These are phyloP conservation scores for Brassica cretica DNA, from an alignment of 345 rosid species.

Conservation along the genomic window DNA sequence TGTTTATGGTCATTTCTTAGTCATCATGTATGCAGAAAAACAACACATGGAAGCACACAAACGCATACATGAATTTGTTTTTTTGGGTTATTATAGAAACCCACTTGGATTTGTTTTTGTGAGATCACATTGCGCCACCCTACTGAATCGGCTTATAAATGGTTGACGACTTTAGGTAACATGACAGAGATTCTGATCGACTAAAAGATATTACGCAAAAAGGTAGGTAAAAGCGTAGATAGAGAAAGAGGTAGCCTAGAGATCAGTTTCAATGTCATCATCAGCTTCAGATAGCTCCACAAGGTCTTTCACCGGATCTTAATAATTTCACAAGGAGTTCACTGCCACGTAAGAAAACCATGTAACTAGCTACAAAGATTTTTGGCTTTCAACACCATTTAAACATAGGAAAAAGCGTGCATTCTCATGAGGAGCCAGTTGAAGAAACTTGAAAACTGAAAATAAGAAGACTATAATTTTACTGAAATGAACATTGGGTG, in stretches of 20 bases:
- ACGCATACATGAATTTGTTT: too few relatives aligned
- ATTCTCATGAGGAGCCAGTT: constrained; percentile 61
- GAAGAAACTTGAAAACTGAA: constrained; percentile 83
- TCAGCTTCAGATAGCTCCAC: constrained; percentile 62
- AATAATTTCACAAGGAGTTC: constrained; percentile 55
- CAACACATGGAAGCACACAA: too few relatives aligned
- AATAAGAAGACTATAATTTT: neutral
- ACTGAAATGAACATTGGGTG: constrained; percentile 1
- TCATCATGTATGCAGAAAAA: too few relatives aligned
- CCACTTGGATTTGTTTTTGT: too few relatives aligned
- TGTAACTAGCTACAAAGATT: too few relatives aligned
- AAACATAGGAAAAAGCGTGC: constrained; percentile 24
- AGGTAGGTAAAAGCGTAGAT: too few relatives aligned
- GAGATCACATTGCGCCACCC: too few relatives aligned
- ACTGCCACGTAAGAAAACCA: constrained; percentile 13
- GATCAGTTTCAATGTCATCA: constrained; percentile 57
- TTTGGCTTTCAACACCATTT: neutral
- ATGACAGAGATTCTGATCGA: neutral
- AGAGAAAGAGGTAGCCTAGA: constrained; percentile 44
- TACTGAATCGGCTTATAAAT: neutral
- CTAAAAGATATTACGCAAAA: too few relatives aligned
- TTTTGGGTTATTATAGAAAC: too few relatives aligned
- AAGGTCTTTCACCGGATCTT: neutral
- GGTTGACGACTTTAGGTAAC: neutral
- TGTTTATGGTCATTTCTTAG: too few relatives aligned